Evolutionary conservation across 1,284 basidiomycete species (phyloP), one percentile per base, ranked within the genome.

Genomic region (Bondarzewia mesenterica): DNA sequence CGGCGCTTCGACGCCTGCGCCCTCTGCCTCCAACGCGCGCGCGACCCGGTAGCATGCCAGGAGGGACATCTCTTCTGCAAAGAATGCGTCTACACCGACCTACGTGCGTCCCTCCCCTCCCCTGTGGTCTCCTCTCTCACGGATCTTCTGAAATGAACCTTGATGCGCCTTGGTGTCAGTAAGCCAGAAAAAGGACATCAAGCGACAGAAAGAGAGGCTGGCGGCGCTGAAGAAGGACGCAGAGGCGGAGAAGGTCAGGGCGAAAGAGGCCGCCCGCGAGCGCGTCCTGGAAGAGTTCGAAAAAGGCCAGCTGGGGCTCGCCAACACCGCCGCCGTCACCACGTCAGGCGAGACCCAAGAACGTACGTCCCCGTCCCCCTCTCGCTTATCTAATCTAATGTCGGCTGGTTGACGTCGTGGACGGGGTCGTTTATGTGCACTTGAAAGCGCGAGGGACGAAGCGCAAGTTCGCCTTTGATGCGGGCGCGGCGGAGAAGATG

Each of bases 1-100:
- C 80, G 90, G 38, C 77, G 77, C 27, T 90, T 93, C 62, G 89
- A 94, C 63, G 80, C 87, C 7, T 96, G 92, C 61, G 76, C 86
- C 29, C 76, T 94, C 15, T 95, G 93, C 61, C 69, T 95, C 25
- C 82, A 89, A 50, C 74, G 75, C 44, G 90, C 89, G 4, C 67
- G 84, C 42, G 84, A 90, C 46, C 89, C 93, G 0, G 72, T 93
- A 25, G 78, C 84, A 8, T 97, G 93, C 60, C 67, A 78, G 22
- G 75, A 86, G 49, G 93, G 94, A 0, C 93, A 97, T 64, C 59
- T 96, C 10, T 90, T 87, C 66, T 97, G 93, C 75, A 90, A 87
- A 59, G 91, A 94, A 65, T 91, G 93, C 60, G 82, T 82, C 10
- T 80, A 85, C 57, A 78, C 81, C 0, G 87, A 89, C 60, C 75